Evolutionary conservation across 2,329 filamentous ascomycete genomes (phyloP), one percentile per base, ranked within the genome.

Genomic region (Plenodomus tracheiphilus): DNA sequence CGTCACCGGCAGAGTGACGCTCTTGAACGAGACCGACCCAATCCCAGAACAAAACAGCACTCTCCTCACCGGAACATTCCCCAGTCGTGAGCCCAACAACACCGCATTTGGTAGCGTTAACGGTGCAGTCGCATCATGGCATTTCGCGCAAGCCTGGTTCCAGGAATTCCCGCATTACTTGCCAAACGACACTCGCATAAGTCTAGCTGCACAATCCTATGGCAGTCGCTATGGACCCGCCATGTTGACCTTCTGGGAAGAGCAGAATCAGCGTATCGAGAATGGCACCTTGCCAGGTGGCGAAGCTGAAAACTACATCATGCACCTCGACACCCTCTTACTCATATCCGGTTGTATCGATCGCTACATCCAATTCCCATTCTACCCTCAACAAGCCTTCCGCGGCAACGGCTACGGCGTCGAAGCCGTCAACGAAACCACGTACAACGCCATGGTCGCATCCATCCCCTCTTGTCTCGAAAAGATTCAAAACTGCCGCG

Each of bases 141-240:
- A 59, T 11, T 61, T 59, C 39, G 50, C 49, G 3, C 56, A 61
- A 30, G 53, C 56, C 16, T 59, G 54, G 56, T 61, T 61, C 30
- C 54, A 58, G 20, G 56, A 61, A 16, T 61, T 61, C n/a, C 56
- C 58, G 5, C 56, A 61, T 19, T 52, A 56, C 25, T 35, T 59
- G 4, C 56, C 58, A 0, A 61, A 61, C 13, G 54, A 59, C 39
- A 58, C 54, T 0, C 54, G 52, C 30, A 47, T 61, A 13, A 56
- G 56, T 28, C 56, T 61, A 18, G 56, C 52, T 41, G 56, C 58
- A 2, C 58, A 61, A 22, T 58, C 56, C 21, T 43, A 53, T 36
- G 43, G 56, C 25, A 40, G 56, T 39, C 48, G 56, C 2, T 56
- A 54, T 20, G 53, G 47, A 16, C 54, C 54, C 8, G 51, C 51